These are phyloP conservation scores for Plasmodium billcollinsi DNA, from an alignment of 169 alveolate genomes.

Conservation along the genomic window DNA sequence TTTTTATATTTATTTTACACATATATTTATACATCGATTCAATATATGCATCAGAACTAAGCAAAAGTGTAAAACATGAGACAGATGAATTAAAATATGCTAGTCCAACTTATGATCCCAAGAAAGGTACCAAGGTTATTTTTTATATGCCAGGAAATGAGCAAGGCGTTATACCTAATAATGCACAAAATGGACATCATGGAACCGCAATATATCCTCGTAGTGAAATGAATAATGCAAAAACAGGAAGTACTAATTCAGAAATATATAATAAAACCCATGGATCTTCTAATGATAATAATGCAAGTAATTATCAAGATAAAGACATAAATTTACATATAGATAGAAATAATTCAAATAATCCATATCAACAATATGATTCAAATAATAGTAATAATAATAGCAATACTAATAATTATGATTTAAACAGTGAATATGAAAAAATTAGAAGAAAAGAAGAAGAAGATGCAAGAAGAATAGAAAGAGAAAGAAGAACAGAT, in stretches of 20 bases:
- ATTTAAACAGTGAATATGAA: constrained; percentile 42
- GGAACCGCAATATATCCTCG: neutral
- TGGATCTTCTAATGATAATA: constrained; percentile 13
- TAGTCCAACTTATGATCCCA: constrained; percentile 46
- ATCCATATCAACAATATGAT: neutral
- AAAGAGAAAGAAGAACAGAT: constrained; percentile 41
- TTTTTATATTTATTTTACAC: constrained; percentile 35
- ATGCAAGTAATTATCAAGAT: constrained; percentile 29
- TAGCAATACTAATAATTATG: constrained; percentile 5
- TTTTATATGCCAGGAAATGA: constrained; percentile 60
- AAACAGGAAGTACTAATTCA: neutral
- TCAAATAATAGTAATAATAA: constrained; percentile 24
- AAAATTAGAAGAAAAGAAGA: constrained; percentile 43
- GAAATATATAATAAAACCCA: neutral
- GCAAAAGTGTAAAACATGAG: constrained; percentile 8
- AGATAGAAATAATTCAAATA: constrained; percentile 9
- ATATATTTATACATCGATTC: constrained; percentile 25
- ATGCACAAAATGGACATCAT: constrained; percentile 7
- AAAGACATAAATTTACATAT: constrained; percentile 32
- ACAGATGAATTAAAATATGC: constrained; percentile 5
- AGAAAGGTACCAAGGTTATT: constrained; percentile 53
- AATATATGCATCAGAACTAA: constrained; percentile 3
- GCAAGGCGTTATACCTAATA: neutral
- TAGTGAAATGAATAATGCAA: constrained; percentile 1
- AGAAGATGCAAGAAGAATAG: constrained; percentile 42